Conservation (phyloP, 2,329 filamentous ascomycete genomes). For the Apiospora aurea region DNA sequence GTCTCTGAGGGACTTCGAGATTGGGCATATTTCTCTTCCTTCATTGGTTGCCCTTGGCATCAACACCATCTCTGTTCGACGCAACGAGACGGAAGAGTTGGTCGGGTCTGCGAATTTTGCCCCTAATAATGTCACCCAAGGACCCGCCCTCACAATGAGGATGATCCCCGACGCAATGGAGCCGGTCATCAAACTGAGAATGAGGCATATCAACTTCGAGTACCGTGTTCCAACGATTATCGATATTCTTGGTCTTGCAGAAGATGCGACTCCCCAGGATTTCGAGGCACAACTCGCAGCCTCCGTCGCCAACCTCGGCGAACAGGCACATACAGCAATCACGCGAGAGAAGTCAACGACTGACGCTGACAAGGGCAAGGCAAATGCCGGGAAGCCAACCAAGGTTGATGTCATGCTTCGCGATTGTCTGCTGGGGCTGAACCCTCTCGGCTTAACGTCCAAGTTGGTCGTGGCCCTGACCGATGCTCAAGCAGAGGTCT, state of each 20-base stretch:
- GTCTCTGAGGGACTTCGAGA: constrained; percentile 68
- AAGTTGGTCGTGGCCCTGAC: constrained; percentile 82
- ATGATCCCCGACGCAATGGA: constrained; percentile 96
- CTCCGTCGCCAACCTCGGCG: constrained; percentile 80
- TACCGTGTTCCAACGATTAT: constrained; percentile 87
- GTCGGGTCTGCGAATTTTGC: constrained; percentile 59
- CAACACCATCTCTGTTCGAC: constrained; percentile 64
- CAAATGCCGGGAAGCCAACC: constrained; percentile 59
- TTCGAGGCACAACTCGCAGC: constrained; percentile 78
- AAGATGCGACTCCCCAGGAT: constrained; percentile 73
- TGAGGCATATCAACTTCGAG: constrained; percentile 85
- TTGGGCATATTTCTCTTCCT: constrained; percentile 84
- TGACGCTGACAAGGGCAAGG: constrained; percentile 34
- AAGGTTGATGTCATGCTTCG: constrained; percentile 77
- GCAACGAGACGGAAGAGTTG: constrained; percentile 75
- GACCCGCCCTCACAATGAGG: constrained; percentile 79
- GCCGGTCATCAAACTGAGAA: constrained; percentile 84
- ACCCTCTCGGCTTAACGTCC: constrained; percentile 76
- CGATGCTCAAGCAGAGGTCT: constrained; percentile 75
- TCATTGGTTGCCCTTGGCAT: constrained; percentile 82
- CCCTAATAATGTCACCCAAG: constrained; percentile 36
- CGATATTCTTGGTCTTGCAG: constrained; percentile 75
- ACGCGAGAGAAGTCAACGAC: constrained; percentile 39
- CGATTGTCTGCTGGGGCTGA: constrained; percentile 84
- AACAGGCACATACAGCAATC: constrained; percentile 63